A percentile compares a stretch with the other conserved stretches of the same genome.
Conservation (phyloP, 495 filamentous ascomycete species). For the Astrocystis sublimbata region DNA sequence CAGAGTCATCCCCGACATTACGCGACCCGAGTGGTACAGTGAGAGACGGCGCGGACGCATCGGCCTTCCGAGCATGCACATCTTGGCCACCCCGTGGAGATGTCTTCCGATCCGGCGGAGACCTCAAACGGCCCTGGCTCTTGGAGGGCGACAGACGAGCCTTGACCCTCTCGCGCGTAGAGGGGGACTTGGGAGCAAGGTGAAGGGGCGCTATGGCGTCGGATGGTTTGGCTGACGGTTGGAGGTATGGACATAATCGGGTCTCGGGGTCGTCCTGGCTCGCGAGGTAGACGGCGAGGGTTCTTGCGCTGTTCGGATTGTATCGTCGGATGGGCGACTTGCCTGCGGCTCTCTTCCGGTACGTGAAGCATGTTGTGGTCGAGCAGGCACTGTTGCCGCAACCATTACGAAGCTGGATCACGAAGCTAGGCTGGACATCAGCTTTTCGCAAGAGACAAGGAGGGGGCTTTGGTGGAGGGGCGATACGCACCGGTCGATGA, state of each 20-base stretch:
- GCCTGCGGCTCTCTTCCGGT: slow-evolving; percentile 62
- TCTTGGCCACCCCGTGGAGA: background rate
- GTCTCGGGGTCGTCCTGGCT: slow-evolving; percentile 74
- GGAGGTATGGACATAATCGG: slow-evolving; percentile 65
- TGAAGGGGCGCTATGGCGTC: slow-evolving; percentile 41
- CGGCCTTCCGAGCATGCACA: slow-evolving; percentile 14
- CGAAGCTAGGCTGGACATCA: slow-evolving; percentile 60
- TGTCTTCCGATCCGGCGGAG: background rate
- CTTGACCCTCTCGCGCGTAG: slow-evolving; percentile 20
- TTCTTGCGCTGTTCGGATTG: slow-evolving; percentile 68
- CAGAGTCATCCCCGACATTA: slow-evolving; percentile 6
- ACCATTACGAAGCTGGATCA: slow-evolving; percentile 79
- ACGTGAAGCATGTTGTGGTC: slow-evolving; percentile 79
- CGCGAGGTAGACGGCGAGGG: slow-evolving; percentile 75
- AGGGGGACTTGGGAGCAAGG: slow-evolving; percentile 34
- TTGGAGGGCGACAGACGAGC: slow-evolving; percentile 10
- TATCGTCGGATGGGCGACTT: slow-evolving; percentile 73
- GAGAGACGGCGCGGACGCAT: slow-evolving; percentile 21
- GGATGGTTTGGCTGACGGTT: slow-evolving; percentile 37
- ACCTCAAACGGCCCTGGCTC: background rate
- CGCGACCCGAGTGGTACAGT: slow-evolving; percentile 7
- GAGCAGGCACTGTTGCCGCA: slow-evolving; percentile 70
- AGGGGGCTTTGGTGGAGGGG: background rate
- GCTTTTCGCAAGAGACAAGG: background rate
- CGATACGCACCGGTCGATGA: slow-evolving; percentile 55